phyloP scores from a whole-genome alignment of 306 rosid species.

The Casuarina glauca region DNA sequence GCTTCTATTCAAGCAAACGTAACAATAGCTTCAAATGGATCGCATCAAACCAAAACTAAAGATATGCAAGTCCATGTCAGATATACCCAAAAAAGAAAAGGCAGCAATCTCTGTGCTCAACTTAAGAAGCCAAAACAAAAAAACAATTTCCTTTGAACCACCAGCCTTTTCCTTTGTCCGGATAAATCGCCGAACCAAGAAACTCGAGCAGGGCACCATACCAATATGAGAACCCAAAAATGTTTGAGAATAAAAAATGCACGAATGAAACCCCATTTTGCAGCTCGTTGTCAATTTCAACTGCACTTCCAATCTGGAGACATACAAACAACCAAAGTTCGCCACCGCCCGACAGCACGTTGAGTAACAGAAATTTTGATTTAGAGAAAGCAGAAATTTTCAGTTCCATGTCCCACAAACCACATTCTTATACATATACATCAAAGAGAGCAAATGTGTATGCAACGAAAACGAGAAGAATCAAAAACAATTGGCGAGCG shows the following conservation, averaged over 20 bases:
- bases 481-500: neutral
- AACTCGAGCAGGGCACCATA: neutral
- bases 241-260: neutral
- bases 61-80: neutral
- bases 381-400: no score
- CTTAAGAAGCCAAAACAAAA: slow-evolving; percentile 1
- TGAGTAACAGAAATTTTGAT: no score
- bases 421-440: no score
- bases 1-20: neutral
- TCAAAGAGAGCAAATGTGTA: neutral
- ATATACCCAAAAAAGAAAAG: neutral
- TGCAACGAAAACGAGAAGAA: neutral
- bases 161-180: neutral
- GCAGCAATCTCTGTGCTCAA: neutral
- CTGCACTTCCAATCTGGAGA: neutral
- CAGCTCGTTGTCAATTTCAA: neutral
- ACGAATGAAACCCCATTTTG: neutral
- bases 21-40: neutral
- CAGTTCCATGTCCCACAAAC: no score
- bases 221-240: neutral
- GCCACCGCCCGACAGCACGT: neutral
- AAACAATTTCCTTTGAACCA: neutral
- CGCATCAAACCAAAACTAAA: neutral
- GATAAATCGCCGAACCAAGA: neutral
- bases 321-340: neutral